These are phyloP conservation scores for Puccinia coronata DNA, from an alignment of 1,284 basidiomycete genomes.

Conservation along the genomic window DNA sequence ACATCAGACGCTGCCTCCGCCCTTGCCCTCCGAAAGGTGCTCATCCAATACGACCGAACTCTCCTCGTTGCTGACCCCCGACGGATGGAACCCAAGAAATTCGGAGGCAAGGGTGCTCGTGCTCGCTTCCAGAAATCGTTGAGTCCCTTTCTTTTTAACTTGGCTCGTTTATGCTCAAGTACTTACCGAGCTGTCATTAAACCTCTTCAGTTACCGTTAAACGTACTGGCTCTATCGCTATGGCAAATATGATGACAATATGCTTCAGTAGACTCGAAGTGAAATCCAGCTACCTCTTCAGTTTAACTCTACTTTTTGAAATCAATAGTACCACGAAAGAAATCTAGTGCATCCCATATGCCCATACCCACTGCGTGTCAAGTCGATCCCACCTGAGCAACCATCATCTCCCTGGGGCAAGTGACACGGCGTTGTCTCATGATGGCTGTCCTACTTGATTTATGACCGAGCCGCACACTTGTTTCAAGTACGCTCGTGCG, in stretches of 20 bases:
- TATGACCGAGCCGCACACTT: too few relatives aligned
- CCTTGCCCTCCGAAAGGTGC: constrained; percentile 92
- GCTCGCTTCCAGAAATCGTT: constrained; percentile 59
- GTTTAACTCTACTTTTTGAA: not conserved
- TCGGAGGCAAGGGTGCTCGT: constrained; percentile 59
- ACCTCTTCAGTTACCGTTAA: constrained; percentile 12
- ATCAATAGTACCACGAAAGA: not conserved
- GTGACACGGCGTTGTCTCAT: not conserved
- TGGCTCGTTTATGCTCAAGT: not conserved
- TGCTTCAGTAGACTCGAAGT: not conserved
- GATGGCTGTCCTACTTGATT: not conserved
- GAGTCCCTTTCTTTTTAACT: not conserved
- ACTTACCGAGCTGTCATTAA: not conserved
- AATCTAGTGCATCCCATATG: not conserved
- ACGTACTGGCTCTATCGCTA: not conserved
- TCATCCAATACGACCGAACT: constrained; percentile 91
- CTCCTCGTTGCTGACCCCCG: constrained; percentile 97
- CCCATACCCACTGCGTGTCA: not conserved
- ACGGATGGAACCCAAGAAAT: constrained; percentile 97
- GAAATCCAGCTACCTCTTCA: not conserved
- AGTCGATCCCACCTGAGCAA: not conserved
- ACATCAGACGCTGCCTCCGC: constrained; percentile 93
- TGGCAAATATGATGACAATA: not conserved
- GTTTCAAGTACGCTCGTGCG: too few relatives aligned
- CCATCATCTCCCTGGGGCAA: not conserved